These are phyloP conservation scores for Aspergillus incahuasiensis DNA, from an alignment of 495 filamentous ascomycete species.

Conservation along the genomic window DNA sequence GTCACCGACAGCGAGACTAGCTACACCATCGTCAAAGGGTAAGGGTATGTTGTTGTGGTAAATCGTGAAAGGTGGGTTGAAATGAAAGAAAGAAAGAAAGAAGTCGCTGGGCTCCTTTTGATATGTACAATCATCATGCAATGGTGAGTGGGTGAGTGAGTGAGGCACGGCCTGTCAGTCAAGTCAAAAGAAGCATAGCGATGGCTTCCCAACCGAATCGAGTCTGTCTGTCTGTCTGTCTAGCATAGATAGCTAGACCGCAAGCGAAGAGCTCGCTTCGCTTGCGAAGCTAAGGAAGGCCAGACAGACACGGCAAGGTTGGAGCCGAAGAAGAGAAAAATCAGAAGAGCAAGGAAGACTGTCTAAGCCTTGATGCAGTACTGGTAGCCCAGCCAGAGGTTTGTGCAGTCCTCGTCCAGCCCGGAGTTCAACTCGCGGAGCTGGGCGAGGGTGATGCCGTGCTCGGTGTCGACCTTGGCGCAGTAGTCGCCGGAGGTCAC, in stretches of 20 bases:
- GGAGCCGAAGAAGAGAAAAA: no score
- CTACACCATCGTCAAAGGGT: neutral
- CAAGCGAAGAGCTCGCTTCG: neutral
- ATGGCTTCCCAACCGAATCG: neutral
- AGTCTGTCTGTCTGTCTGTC: no score
- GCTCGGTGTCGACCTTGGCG: slow-evolving; percentile 26
- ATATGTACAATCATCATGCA: slow-evolving; percentile 6
- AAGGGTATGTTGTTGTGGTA: no score
- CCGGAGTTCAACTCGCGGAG: slow-evolving; percentile 38
- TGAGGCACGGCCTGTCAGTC: neutral
- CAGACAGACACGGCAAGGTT: no score
- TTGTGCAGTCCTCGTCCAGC: slow-evolving; percentile 30
- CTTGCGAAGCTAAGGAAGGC: no score
- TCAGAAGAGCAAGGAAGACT: no score
- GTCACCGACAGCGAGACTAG: slow-evolving; percentile 1
- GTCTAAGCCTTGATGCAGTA: slow-evolving; percentile 28
- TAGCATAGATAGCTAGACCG: neutral
- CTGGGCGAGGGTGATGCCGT: slow-evolving; percentile 24
- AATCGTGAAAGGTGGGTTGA: neutral
- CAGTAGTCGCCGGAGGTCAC: slow-evolving; percentile 41
- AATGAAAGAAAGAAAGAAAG: neutral
- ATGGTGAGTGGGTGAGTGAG: no score
- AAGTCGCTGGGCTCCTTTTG: slow-evolving; percentile 1
- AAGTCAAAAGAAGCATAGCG: slow-evolving; percentile 10
- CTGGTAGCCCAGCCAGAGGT: slow-evolving; percentile 39